phyloP scores from a whole-genome alignment of 1,284 basidiomycete genomes.

The Leccinum variabile region DNA sequence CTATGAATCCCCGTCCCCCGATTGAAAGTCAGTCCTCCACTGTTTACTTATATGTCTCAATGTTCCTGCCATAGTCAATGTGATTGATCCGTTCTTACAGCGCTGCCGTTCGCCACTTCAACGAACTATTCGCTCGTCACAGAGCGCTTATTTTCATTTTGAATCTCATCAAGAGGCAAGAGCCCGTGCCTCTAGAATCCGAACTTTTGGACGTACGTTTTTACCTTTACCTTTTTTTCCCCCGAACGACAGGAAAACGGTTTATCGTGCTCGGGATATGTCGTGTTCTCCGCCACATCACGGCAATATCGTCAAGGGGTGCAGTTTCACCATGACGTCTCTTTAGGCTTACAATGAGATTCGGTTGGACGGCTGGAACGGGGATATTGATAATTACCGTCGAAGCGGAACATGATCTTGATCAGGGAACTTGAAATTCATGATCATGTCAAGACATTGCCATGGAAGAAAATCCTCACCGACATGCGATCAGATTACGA shows the following conservation, averaged over 20 bases:
- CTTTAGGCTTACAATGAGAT: slow-evolving; percentile 53
- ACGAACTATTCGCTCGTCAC: slow-evolving; percentile 88
- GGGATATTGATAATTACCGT: slow-evolving; percentile 57
- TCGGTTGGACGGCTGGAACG: slow-evolving; percentile 61
- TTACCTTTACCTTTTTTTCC: slow-evolving; percentile 90
- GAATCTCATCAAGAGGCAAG: slow-evolving; percentile 89
- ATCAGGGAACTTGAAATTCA: no score
- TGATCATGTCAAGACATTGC: no score
- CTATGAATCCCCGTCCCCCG: slow-evolving; percentile 90
- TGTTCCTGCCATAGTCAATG: slow-evolving; percentile 61
- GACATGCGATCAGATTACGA: no score
- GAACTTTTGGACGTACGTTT: slow-evolving; percentile 80
- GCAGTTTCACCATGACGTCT: neutral
- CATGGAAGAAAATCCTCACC: no score
- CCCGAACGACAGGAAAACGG: slow-evolving; percentile 82
- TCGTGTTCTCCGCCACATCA: slow-evolving; percentile 70
- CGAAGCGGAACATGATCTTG: no score
- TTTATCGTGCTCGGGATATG: slow-evolving; percentile 97
- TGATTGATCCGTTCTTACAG: slow-evolving; percentile 95
- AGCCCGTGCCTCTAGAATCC: slow-evolving; percentile 84
- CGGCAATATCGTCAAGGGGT: slow-evolving; percentile 75
- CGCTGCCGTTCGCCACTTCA: slow-evolving; percentile 92
- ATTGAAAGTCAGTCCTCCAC: slow-evolving; percentile 77
- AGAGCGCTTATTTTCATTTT: slow-evolving; percentile 90
- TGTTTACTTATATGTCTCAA: neutral